Conservation (phyloP, 1,284 basidiomycete species). For the Ceratobasidium theobromae region DNA sequence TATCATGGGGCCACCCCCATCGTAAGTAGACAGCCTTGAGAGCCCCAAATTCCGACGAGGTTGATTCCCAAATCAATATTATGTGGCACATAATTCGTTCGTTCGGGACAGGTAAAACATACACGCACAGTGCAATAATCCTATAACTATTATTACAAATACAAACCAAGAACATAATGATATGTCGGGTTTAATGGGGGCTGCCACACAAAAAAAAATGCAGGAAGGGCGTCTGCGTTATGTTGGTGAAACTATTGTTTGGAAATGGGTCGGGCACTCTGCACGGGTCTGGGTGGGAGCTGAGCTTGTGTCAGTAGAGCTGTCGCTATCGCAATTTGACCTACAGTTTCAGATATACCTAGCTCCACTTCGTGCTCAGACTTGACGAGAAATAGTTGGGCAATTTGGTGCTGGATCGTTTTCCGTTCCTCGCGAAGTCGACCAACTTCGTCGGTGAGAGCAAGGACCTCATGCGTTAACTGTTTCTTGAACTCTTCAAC, state of each 20-base stretch:
- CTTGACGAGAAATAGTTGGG: conserved; percentile 58
- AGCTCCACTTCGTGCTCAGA: conserved; percentile 11
- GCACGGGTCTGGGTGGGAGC: neutral
- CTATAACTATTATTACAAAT: too few relatives aligned
- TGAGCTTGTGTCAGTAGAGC: neutral
- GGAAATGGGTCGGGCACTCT: neutral
- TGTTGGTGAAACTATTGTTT: neutral
- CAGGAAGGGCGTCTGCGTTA: neutral
- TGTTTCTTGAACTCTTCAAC: conserved; percentile 83
- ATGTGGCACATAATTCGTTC: too few relatives aligned
- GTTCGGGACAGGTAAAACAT: too few relatives aligned
- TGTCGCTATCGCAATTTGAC: neutral
- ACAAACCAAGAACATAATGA: too few relatives aligned
- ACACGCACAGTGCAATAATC: too few relatives aligned
- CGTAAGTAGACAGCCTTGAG: too few relatives aligned
- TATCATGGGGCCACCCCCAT: too few relatives aligned
- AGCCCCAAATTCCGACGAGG: too few relatives aligned
- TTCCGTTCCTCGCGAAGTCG: conserved; percentile 72
- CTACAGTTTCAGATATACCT: neutral
- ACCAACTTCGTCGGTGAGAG: conserved; percentile 73
- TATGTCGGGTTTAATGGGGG: too few relatives aligned
- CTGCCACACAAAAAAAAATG: too few relatives aligned
- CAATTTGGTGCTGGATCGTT: conserved; percentile 69
- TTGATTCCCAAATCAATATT: too few relatives aligned
- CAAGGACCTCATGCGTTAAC: conserved; percentile 68